These are phyloP conservation scores for Uronychia binucleata DNA, from an alignment of 73 alveolate species.

Conservation along the genomic window DNA sequence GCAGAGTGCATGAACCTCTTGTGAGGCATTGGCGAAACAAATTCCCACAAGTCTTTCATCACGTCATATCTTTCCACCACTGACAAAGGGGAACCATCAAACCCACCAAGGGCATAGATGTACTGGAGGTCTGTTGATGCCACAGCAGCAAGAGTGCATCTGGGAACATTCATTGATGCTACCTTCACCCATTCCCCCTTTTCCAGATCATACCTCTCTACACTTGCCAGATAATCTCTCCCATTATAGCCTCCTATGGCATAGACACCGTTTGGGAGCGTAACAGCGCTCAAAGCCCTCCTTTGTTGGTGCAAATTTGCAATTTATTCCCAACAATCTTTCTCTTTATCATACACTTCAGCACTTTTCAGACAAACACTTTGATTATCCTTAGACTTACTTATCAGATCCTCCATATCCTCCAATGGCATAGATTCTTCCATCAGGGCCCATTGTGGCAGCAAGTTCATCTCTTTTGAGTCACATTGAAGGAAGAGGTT, in stretches of 20 bases:
- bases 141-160: slow-evolving; percentile 84
- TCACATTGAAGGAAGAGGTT: slow-evolving; percentile 39
- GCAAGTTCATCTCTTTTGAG: slow-evolving; percentile 39
- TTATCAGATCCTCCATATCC: slow-evolving; percentile 81
- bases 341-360: slow-evolving; percentile 53
- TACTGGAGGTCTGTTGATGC: slow-evolving; percentile 70
- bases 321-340: slow-evolving; percentile 68
- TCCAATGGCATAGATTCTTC: slow-evolving; percentile 84
- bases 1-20: slow-evolving; percentile 85
- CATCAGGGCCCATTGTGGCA: slow-evolving; percentile 74
- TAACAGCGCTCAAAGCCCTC: slow-evolving; percentile 86
- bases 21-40: slow-evolving; percentile 47
- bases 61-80: slow-evolving; percentile 84
- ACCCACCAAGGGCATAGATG: slow-evolving; percentile 87
- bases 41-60: slow-evolving; percentile 78
- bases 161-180: slow-evolving; percentile 67
- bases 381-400: not conserved
- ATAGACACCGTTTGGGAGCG: slow-evolving; percentile 90
- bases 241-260: slow-evolving; percentile 95
- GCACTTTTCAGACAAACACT: slow-evolving; percentile 15
- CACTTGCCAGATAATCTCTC: slow-evolving; percentile 62
- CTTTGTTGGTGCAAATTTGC: slow-evolving; percentile 84
- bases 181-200: slow-evolving; percentile 68
- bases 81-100: slow-evolving; percentile 76
- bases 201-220: slow-evolving; percentile 71